Conservation (phyloP, 1,139 yeast genomes). For the Yamadazyma aaseri region DNA sequence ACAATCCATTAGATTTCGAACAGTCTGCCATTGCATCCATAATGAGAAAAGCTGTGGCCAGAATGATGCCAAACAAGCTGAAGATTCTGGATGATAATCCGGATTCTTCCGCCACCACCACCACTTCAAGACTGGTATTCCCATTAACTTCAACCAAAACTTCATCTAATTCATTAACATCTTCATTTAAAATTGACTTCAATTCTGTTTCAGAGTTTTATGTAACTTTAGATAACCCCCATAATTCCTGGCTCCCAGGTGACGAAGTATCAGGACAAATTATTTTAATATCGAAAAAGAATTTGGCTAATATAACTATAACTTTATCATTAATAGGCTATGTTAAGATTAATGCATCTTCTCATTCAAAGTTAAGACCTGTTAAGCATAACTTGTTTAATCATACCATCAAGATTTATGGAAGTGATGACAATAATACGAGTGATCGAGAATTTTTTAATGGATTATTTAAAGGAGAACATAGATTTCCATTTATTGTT, state of each 20-base stretch:
- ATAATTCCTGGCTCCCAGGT: constrained; percentile 65
- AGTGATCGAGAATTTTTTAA: constrained; percentile 24
- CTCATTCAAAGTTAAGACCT: constrained; percentile 52
- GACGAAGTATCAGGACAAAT: constrained; percentile 67
- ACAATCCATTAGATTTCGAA: too few relatives aligned
- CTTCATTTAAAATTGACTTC: constrained; percentile 37
- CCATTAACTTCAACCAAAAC: background rate
- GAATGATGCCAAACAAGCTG: constrained; percentile 33
- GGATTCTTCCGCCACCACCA: background rate
- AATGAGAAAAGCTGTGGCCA: constrained; percentile 47
- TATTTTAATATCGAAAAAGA: constrained; percentile 53
- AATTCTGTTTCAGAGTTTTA: constrained; percentile 61
- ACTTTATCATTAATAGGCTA: constrained; percentile 55
- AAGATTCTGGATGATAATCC: constrained; percentile 6
- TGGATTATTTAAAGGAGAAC: constrained; percentile 77
- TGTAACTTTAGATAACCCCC: constrained; percentile 70
- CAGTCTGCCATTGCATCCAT: too few relatives aligned
- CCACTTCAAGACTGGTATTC: background rate
- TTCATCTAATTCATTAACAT: constrained; percentile 1
- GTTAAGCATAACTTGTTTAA: constrained; percentile 56
- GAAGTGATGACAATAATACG: constrained; percentile 32
- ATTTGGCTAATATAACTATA: constrained; percentile 53
- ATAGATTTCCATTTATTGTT: constrained; percentile 81
- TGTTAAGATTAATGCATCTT: constrained; percentile 53
- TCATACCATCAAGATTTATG: constrained; percentile 68